These are phyloP conservation scores for Fusarium drepaniforme DNA, from an alignment of 2,329 filamentous ascomycete species.

Conservation along the genomic window DNA sequence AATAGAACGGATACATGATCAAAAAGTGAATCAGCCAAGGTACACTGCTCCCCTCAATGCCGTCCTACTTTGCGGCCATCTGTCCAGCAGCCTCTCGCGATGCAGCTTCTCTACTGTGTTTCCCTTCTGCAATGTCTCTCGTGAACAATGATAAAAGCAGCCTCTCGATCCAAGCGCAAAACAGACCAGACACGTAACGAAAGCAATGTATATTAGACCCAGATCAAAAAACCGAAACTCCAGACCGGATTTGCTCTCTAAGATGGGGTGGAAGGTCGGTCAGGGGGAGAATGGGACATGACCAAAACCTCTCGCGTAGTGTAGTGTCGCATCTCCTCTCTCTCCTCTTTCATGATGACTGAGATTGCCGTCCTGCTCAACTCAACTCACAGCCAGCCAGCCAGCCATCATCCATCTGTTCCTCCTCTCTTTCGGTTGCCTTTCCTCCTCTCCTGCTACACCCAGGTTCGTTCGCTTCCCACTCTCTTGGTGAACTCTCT, in stretches of 20 bases:
- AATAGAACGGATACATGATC: constrained; percentile 1
- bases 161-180: constrained; percentile 22
- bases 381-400: constrained; percentile 22
- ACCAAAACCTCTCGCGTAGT: constrained; percentile 36
- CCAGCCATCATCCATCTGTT: not conserved
- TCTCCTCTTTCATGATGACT: constrained; percentile 30
- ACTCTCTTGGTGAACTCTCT: constrained; percentile 28
- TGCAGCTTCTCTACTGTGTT: constrained; percentile 14
- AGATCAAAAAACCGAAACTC: constrained; percentile 61
- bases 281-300: constrained; percentile 41
- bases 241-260: constrained; percentile 60
- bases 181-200: constrained; percentile 35
- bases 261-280: constrained; percentile 44
- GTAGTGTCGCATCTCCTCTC: constrained; percentile 32
- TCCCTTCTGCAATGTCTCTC: constrained; percentile 7
- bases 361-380: constrained; percentile 36
- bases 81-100: constrained; percentile 7
- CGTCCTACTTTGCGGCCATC: not conserved
- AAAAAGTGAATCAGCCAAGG: constrained; percentile 9
- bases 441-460: constrained; percentile 12
- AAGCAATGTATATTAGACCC: constrained; percentile 58
- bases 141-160: constrained; percentile 13
- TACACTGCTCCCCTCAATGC: constrained; percentile 6
- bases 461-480: constrained; percentile 21
- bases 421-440: constrained; percentile 28